A percentile compares a stretch with the other conserved stretches of the same genome.
These are phyloP conservation scores for Grammothele lineata DNA, from an alignment of 768 basidiomycete genomes.

Conservation along the genomic window DNA sequence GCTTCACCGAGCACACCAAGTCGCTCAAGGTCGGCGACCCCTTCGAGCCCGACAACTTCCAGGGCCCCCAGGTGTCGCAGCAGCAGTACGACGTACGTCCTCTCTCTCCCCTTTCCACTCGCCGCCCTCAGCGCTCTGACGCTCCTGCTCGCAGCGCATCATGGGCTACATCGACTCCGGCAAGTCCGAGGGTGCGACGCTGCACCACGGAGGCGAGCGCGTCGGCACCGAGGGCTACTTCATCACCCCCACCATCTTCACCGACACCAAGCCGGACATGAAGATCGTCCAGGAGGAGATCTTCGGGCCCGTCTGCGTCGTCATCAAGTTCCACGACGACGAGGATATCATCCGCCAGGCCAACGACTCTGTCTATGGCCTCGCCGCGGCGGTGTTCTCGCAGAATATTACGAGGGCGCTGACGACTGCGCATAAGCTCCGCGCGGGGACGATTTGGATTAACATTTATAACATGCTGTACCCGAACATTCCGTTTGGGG, in stretches of 20 bases:
- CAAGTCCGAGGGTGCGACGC: constrained; percentile 53
- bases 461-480: constrained; percentile 43
- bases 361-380: constrained; percentile 85
- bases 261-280: constrained; percentile 51
- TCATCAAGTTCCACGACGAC: constrained; percentile 62
- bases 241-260: constrained; percentile 61
- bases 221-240: constrained; percentile 57
- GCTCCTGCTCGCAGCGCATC: constrained; percentile 40
- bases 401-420: constrained; percentile 73
- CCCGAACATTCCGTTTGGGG: constrained; percentile 58
- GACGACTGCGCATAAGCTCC: constrained; percentile 63
- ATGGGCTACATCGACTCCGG: constrained; percentile 60
- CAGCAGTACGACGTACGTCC: constrained; percentile 61
- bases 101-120: background rate
- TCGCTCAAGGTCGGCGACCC: constrained; percentile 67
- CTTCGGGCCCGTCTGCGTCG: constrained; percentile 67
- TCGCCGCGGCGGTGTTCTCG: constrained; percentile 86
- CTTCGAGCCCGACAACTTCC: constrained; percentile 53
- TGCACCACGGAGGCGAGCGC: constrained; percentile 51
- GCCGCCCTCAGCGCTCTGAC: too few species aligned
- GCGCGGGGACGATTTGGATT: constrained; percentile 79
- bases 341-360: constrained; percentile 66
- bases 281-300: constrained; percentile 57
- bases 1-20: constrained; percentile 52
- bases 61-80: constrained; percentile 80